Evolutionary conservation across 345 rosid genomes (phyloP).

Genomic region (Eucalyptus leucophloia): DNA sequence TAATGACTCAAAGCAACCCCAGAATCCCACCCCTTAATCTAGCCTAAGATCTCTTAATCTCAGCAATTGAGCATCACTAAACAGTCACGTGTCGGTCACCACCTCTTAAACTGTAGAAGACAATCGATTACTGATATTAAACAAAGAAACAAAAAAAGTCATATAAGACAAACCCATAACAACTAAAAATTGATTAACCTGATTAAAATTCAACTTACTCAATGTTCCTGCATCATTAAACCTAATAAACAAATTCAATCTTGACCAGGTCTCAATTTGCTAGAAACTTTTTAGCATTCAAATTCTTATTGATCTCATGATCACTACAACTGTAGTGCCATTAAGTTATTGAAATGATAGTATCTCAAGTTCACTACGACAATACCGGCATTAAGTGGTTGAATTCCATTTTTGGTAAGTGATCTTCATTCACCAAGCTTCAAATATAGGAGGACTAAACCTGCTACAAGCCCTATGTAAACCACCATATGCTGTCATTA

Average conservation of each 20-base stretch:
- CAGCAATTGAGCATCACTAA: no score
- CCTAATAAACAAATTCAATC: background rate
- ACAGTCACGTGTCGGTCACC: no score
- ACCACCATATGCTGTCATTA: background rate
- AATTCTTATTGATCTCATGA: background rate
- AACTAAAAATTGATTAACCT: no score
- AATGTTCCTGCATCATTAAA: no score
- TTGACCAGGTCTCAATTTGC: background rate
- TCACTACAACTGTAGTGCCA: background rate
- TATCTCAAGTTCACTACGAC: background rate
- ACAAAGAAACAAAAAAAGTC: no score
- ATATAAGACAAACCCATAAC: no score
- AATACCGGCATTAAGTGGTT: background rate
- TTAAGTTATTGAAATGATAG: background rate
- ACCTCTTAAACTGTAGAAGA: no score
- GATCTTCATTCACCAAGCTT: background rate
- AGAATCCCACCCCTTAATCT: no score
- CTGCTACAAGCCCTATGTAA: background rate
- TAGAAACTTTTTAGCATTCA: background rate
- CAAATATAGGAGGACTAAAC: background rate
- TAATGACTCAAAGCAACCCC: no score
- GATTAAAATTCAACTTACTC: no score
- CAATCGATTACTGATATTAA: no score
- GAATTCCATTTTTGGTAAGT: background rate
- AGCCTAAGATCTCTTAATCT: no score